Base-by-base conservation (phyloP, 1,284 basidiomycete genomes). In the Ceratobasidium sp. region DNA sequence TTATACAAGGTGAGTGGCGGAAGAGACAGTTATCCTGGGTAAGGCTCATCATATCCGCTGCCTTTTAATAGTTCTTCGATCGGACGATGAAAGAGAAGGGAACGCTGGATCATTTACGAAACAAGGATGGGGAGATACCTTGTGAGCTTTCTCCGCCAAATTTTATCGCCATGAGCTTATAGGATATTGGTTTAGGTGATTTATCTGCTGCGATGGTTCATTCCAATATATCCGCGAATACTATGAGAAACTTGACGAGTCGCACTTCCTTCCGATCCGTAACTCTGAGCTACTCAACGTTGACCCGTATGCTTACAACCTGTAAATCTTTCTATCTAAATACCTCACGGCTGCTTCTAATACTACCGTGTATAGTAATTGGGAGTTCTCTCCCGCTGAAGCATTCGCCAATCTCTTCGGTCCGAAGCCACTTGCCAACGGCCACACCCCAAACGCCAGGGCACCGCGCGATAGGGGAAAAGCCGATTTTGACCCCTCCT, bases 171-270 rank as follows among this genome's bases (percentile, higher is more conserved):
- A 23, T 17, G 5, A 28, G 17, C 4, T 65, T 10, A 23, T 23
- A 51, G 20, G 33, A 1, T 51, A 28, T 51, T 51, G 4, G 17
- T 3, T 37, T 13, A 66, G 64, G 64, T 28, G 64, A 10, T 66
- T 66, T 31, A 66, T 66, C 13, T 66, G 64, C 64, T 66, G 64
- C 20, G 64, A 66, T 20, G 64, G 64, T n/a, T 47, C 64, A 17
- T 66, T 66, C 64, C 64, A 66, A 28, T 66, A 66, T 15, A 66
- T 66, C 23, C 64, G 45, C 20, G 64, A 66, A n/a, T 66, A 66
- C 31, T 66, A 66, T 31, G 64, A 66, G n/a, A 66, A 66, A n/a
- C 47, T 66, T 6, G 64, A 66, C 47, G 64, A 66, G n/a, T 66
- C 64, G 2, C 47, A 66, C 20, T 66, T 66, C 28, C 31, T 66